These are phyloP conservation scores for Globisporangium rhizosaccharum DNA, from an alignment of 352 stramenopile species.

Conservation along the genomic window DNA sequence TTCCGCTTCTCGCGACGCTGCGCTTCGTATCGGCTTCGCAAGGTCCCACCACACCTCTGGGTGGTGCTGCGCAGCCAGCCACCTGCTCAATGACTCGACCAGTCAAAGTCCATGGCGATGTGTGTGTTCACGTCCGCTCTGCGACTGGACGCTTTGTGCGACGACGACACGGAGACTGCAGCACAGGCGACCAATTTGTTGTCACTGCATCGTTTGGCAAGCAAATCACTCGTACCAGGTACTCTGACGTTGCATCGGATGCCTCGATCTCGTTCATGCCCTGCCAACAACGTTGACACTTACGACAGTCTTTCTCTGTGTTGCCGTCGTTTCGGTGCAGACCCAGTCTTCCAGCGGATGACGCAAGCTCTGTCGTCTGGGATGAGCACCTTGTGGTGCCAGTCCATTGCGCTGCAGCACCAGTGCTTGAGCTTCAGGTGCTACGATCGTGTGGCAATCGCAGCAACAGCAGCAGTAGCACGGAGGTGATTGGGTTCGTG, in stretches of 20 bases:
- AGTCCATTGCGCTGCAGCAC: constrained; percentile 7
- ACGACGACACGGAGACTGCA: neutral
- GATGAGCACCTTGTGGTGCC: constrained; percentile 28
- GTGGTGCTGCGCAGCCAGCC: too few species aligned
- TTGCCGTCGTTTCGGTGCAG: neutral
- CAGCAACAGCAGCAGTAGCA: neutral
- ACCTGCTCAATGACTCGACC: neutral
- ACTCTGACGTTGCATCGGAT: neutral
- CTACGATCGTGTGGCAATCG: neutral
- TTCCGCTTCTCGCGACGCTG: constrained; percentile 8
- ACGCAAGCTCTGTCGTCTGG: constrained; percentile 17
- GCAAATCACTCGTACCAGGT: constrained; percentile 3
- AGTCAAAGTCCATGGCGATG: constrained; percentile 2
- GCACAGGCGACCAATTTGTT: neutral
- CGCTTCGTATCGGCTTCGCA: neutral
- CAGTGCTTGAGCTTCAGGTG: constrained; percentile 21
- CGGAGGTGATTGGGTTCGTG: constrained; percentile 16
- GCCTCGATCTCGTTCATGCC: neutral
- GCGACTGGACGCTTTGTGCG: constrained; percentile 5
- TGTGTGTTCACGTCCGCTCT: constrained; percentile 5
- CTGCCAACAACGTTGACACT: too few species aligned
- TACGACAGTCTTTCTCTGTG: too few species aligned
- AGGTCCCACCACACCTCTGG: too few species aligned
- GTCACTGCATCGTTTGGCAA: constrained; percentile 1
- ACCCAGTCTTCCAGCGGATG: neutral